Evolutionary conservation across 441 rosid genomes (phyloP).

Genomic region (Brassica balearica): DNA sequence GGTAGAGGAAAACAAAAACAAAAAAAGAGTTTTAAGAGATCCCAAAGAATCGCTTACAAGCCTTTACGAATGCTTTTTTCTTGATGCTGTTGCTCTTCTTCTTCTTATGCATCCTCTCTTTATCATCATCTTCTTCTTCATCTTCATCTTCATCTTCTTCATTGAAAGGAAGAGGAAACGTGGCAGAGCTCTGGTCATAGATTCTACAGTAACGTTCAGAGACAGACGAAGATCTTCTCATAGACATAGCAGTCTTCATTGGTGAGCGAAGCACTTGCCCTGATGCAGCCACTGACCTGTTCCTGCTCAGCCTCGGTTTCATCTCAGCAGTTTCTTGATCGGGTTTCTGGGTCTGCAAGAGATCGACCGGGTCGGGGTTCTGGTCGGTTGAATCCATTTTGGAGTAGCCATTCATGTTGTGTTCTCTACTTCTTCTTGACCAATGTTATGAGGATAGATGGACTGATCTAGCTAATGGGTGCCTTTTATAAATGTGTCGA

Average conservation of each 20-base stretch:
- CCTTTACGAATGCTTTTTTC: conserved; percentile 62
- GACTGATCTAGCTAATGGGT: conserved; percentile 1
- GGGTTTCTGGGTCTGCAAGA: conserved; percentile 18
- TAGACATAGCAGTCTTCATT: conserved; percentile 62
- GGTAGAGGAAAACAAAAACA: conserved; percentile 10
- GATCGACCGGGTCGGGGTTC: conserved; percentile 56
- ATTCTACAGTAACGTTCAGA: conserved; percentile 82
- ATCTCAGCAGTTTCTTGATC: conserved; percentile 38
- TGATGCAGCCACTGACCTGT: conserved; percentile 65
- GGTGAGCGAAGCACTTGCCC: conserved; percentile 50
- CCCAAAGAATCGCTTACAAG: conserved; percentile 81
- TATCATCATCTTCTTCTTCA: conserved; percentile 26
- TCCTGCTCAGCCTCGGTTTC: conserved; percentile 55
- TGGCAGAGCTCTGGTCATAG: conserved; percentile 65
- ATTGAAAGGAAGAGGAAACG: conserved; percentile 47
- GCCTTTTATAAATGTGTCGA: conserved; percentile 18
- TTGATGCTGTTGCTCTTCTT: conserved; percentile 50
- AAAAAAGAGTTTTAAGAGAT: conserved; percentile 41
- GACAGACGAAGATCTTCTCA: conserved; percentile 81
- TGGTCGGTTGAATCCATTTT: conserved; percentile 57
- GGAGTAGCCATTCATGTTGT: conserved; percentile 64
- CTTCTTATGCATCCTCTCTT: conserved; percentile 45
- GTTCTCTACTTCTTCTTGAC: conserved; percentile 18
- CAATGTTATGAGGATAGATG: not conserved
- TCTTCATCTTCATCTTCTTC: conserved; percentile 46